These are phyloP conservation scores for Globisporangium uncinulatum DNA, from an alignment of 352 stramenopile species.

Conservation along the genomic window DNA sequence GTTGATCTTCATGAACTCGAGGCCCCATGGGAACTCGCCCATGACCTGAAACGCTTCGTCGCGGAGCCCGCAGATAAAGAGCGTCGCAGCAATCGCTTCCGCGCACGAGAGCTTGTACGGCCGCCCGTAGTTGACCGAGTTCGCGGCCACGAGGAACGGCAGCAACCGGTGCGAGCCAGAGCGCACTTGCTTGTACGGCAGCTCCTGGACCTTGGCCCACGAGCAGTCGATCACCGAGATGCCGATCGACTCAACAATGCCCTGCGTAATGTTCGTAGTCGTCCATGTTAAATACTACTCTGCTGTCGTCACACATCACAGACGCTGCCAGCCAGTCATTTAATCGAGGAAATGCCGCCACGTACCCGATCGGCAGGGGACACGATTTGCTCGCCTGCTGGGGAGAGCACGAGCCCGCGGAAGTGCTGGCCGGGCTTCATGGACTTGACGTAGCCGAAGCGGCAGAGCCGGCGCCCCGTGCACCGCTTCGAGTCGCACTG, in stretches of 20 bases:
- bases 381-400: conserved; percentile 86
- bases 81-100: conserved; percentile 95
- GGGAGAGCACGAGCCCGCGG: conserved; percentile 92
- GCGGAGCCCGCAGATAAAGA: conserved; percentile 95
- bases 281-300: neutral
- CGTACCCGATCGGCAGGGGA: conserved; percentile 82
- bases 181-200: conserved; percentile 94
- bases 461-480: conserved; percentile 90
- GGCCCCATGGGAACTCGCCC: conserved; percentile 92
- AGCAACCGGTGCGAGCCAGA: conserved; percentile 93
- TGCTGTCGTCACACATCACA: neutral
- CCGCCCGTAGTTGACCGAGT: conserved; percentile 98
- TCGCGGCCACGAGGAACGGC: conserved; percentile 97
- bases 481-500: conserved; percentile 95
- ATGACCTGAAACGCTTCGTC: conserved; percentile 88
- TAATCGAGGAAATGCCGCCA: neutral
- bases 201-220: conserved; percentile 95
- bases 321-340: neutral
- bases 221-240: conserved; percentile 97
- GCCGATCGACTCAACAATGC: conserved; percentile 73
- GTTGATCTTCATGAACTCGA: conserved; percentile 95
- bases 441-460: conserved; percentile 89
- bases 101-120: conserved; percentile 95
- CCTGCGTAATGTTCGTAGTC: conserved; percentile 12
- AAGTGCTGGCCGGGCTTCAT: conserved; percentile 92